A percentile compares a stretch with the other conserved stretches of the same genome.
Evolutionary conservation across 495 filamentous ascomycete species (phyloP).

Genomic region (Coniosporium apollinis): DNA sequence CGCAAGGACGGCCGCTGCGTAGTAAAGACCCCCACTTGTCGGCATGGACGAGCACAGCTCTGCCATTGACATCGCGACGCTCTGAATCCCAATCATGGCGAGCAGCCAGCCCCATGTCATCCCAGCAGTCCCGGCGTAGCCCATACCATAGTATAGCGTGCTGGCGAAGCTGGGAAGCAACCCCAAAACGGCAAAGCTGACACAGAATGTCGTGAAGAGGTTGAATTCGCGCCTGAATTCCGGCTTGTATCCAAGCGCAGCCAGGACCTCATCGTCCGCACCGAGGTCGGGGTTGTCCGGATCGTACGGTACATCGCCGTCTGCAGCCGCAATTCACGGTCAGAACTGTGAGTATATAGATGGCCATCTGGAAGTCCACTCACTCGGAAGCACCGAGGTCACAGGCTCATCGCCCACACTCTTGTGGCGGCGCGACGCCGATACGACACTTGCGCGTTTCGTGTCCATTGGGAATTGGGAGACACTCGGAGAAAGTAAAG

Average conservation of each 20-base stretch:
- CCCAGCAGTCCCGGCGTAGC: slow-evolving; percentile 62
- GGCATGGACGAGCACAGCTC: slow-evolving; percentile 54
- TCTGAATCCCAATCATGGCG: slow-evolving; percentile 59
- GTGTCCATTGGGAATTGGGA: too few relatives aligned
- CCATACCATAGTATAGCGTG: slow-evolving; percentile 65
- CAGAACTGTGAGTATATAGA: too few relatives aligned
- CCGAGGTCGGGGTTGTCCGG: slow-evolving; percentile 31
- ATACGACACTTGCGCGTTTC: slow-evolving; percentile 9
- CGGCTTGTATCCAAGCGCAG: slow-evolving; percentile 58
- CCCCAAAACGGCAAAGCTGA: slow-evolving; percentile 61
- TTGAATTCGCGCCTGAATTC: slow-evolving; percentile 73
- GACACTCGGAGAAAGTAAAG: slow-evolving; percentile 1
- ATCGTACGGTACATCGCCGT: slow-evolving; percentile 42
- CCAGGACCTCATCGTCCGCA: slow-evolving; percentile 52
- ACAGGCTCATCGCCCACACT: slow-evolving; percentile 39
- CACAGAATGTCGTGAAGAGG: slow-evolving; percentile 70
- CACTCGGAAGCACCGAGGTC: slow-evolving; percentile 49
- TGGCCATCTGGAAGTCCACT: too few relatives aligned
- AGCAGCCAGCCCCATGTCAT: slow-evolving; percentile 77
- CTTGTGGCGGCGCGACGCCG: slow-evolving; percentile 7
- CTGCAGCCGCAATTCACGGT: too few relatives aligned
- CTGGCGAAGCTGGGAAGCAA: slow-evolving; percentile 58
- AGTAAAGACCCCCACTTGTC: slow-evolving; percentile 63
- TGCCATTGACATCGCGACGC: slow-evolving; percentile 50
- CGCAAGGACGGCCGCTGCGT: slow-evolving; percentile 63